Percentiles rank a stretch among this genome's conserved stretches.
phyloP scores from a whole-genome alignment of 768 basidiomycete species.

The Lentinula sp. region DNA sequence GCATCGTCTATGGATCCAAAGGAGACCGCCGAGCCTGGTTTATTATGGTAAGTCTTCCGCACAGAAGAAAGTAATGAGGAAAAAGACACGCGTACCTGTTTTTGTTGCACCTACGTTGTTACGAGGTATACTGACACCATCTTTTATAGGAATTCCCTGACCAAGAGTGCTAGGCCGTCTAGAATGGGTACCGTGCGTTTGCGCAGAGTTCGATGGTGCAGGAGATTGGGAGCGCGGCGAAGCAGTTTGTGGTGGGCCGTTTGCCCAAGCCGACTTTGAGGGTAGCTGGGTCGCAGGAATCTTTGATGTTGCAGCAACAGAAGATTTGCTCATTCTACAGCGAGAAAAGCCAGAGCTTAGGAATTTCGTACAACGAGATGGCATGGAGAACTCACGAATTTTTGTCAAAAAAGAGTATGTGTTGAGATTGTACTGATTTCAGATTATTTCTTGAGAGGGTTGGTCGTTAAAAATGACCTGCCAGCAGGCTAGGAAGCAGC shows the following conservation, averaged over 20 bases:
- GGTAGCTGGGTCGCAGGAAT: constrained; percentile 61
- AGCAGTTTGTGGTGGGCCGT: constrained; percentile 74
- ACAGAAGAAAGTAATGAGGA: neutral
- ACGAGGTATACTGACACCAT: constrained; percentile 71
- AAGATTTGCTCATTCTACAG: constrained; percentile 89
- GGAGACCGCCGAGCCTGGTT: constrained; percentile 60
- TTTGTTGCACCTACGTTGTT: constrained; percentile 61
- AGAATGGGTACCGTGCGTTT: constrained; percentile 55
- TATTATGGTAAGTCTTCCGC: constrained; percentile 7
- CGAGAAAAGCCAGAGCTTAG: constrained; percentile 3
- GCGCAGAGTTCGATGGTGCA: constrained; percentile 46
- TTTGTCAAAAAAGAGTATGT: constrained; percentile 16
- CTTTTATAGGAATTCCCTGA: constrained; percentile 66
- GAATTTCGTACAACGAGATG: neutral
- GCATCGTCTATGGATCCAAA: constrained; percentile 90
- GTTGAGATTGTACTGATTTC: constrained; percentile 34
- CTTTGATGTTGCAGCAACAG: constrained; percentile 67
- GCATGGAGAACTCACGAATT: constrained; percentile 24
- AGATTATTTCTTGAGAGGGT: constrained; percentile 57
- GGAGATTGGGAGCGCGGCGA: constrained; percentile 78
- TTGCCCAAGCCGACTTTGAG: constrained; percentile 86
- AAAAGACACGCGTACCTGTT: constrained; percentile 44
- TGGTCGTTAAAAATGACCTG: constrained; percentile 86
- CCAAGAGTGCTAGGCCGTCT: constrained; percentile 74
- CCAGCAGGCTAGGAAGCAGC: constrained; percentile 79